These are phyloP conservation scores for Aureobasidium sp. DNA, from an alignment of 2,329 filamentous ascomycete species.

Conservation along the genomic window DNA sequence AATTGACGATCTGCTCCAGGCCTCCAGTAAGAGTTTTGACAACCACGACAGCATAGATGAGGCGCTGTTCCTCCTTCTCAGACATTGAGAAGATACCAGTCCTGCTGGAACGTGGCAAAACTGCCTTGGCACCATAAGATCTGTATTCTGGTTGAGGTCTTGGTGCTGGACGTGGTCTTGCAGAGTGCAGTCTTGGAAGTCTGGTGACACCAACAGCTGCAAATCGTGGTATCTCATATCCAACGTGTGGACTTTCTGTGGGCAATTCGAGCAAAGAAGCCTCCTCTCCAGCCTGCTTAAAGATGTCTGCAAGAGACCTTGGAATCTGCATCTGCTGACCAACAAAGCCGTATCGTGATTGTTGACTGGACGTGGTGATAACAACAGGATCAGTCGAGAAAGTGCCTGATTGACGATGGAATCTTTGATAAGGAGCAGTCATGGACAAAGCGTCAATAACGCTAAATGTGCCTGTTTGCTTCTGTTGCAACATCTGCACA, in stretches of 20 bases:
- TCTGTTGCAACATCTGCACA: conserved; percentile 1
- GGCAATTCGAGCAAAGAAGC: background rate
- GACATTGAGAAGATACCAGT: conserved; percentile 22
- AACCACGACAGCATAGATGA: conserved; percentile 28
- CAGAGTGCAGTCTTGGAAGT: conserved; percentile 3
- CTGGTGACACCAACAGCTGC: conserved; percentile 12
- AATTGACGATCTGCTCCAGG: conserved; percentile 32
- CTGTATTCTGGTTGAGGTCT: conserved; percentile 10
- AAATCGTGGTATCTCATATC: conserved; percentile 4
- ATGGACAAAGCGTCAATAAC: conserved; percentile 24
- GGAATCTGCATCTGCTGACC: conserved; percentile 11
- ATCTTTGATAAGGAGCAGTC: conserved; percentile 33
- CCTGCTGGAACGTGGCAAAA: conserved; percentile 7
- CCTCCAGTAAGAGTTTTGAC: conserved; percentile 30
- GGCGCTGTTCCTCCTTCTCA: conserved; percentile 21
- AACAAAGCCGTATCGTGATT: background rate
- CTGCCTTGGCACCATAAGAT: conserved; percentile 1
- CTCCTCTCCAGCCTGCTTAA: conserved; percentile 15
- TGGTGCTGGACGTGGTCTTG: conserved; percentile 4
- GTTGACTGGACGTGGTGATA: background rate
- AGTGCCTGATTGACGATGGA: conserved; percentile 36
- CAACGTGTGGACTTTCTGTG: background rate
- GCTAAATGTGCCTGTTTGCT: conserved; percentile 4
- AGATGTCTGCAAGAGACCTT: conserved; percentile 13
- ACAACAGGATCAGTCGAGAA: conserved; percentile 35